Evolutionary conservation across 768 basidiomycete genomes (phyloP).

Genomic region (Gautieria morchelliformis): DNA sequence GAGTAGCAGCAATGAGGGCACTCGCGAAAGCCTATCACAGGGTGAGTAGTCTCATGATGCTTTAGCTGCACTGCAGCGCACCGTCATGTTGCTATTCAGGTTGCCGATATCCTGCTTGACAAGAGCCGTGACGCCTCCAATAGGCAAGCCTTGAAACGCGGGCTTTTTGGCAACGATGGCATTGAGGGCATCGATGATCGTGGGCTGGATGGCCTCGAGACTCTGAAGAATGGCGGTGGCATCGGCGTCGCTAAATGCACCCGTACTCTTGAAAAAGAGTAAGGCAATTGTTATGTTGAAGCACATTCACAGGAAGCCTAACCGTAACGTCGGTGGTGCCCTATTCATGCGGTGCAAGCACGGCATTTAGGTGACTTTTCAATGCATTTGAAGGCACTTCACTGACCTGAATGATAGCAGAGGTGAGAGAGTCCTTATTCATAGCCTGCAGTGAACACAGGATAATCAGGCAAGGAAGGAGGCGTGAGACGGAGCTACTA

Average conservation of each 20-base stretch:
- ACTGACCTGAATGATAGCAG: background rate
- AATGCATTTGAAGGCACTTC: background rate
- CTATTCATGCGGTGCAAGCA: background rate
- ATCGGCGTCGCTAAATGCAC: background rate
- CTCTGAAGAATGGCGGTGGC: background rate
- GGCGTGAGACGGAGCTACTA: background rate
- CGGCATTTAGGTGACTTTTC: background rate
- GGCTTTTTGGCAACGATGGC: background rate
- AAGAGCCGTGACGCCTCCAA: background rate
- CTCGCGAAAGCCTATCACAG: background rate
- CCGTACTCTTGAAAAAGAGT: background rate
- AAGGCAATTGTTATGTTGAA: background rate
- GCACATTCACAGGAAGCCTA: background rate
- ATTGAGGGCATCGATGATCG: background rate
- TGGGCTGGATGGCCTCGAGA: background rate
- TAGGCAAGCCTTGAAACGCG: background rate
- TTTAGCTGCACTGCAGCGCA: background rate
- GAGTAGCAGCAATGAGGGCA: background rate
- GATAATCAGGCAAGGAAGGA: background rate
- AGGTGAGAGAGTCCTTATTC: background rate
- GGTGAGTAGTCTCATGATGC: too few relatives aligned
- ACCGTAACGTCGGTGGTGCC: background rate
- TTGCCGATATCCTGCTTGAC: background rate
- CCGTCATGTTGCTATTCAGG: background rate
- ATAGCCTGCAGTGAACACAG: background rate